Base-by-base conservation (phyloP, 1,284 basidiomycete genomes). In the Austroboletus novae-zelandiae region DNA sequence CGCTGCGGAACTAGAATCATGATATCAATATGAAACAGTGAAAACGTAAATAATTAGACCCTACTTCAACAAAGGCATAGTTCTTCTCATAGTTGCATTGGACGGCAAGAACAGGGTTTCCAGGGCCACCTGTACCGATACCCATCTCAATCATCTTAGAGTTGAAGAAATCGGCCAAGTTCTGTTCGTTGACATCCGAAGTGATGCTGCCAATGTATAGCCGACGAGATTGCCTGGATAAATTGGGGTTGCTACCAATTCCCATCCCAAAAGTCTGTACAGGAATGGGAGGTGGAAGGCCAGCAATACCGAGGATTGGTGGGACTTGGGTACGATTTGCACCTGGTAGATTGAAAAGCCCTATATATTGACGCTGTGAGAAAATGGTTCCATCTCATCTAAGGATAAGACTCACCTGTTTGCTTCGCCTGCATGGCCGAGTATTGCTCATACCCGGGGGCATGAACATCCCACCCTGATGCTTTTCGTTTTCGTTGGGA, bases 21-120 rank as follows among this genome's bases (percentile, higher is more conserved):
- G 23, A 27, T 27, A 46, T 57, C 30, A 61, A 48, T 15, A 46
- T 9, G 29, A 32, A 18, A n/a, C 18, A n/a, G 29, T 27, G 14
- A 34, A 25, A 30, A 41, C 25, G 31, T 23, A 36, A 50, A 45
- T 2, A 13, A 43, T 30, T 6, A 54, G 47, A 47, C 60, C 76
- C 56, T 65, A 94, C 94, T 77, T 98, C 94, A 49, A 97, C 87
- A 66, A 97, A 98, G 0, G 96, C 97, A 65, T 97, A 98, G 60
- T 92, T 93, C 78, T 98, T 98, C 70, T 98, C 97, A 61, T 93
- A 91, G 67, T 98, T 98, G 74, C 97, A 90, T 64, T 97, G 92
- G 1, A 96, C 94, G 10, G 87, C 86, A 23, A 95, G 79, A 35
- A 98, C 92, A 11, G 96, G 91, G 57, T 95, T 94, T 32, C 91